These are phyloP conservation scores for Ustilaginoidea virens DNA, from an alignment of 2,329 filamentous ascomycete genomes.

Conservation along the genomic window DNA sequence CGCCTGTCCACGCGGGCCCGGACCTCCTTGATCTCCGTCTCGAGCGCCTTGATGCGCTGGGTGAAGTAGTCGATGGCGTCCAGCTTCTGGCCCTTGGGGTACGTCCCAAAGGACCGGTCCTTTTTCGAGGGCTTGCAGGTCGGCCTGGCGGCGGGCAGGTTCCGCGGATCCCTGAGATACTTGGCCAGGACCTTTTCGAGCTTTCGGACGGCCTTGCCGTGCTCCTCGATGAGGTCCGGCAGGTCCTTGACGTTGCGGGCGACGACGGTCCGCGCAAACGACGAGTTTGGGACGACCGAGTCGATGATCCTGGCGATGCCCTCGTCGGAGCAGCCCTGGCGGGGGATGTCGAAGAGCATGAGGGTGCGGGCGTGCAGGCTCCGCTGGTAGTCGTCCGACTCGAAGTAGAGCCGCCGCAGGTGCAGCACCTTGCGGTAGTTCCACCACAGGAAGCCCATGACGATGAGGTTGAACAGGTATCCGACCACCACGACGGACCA, in stretches of 20 bases:
- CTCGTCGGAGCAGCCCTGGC: conserved; percentile 64
- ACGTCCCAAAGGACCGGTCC: conserved; percentile 50
- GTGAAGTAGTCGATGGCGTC: conserved; percentile 93
- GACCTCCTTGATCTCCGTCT: conserved; percentile 71
- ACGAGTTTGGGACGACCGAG: conserved; percentile 59
- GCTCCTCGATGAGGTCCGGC: conserved; percentile 70
- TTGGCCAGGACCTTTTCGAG: conserved; percentile 75
- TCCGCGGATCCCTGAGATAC: conserved; percentile 76
- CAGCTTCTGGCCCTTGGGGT: conserved; percentile 56
- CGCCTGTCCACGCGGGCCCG: conserved; percentile 71
- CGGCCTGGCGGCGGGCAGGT: conserved; percentile 62
- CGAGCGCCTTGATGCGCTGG: conserved; percentile 66
- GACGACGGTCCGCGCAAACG: conserved; percentile 65
- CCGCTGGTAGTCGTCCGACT: conserved; percentile 73
- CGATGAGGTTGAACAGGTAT: conserved; percentile 55
- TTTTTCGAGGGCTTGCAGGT: conserved; percentile 67
- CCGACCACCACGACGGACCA: conserved; percentile 46
- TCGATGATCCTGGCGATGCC: conserved; percentile 77
- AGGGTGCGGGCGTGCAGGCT: conserved; percentile 65
- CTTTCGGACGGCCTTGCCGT: conserved; percentile 64
- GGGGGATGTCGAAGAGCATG: conserved; percentile 72
- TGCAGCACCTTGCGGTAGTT: conserved; percentile 65
- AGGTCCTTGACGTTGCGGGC: conserved; percentile 86
- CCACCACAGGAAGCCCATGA: conserved; percentile 74
- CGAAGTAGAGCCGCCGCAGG: conserved; percentile 65